These are phyloP conservation scores for Penicillium dipodomyicola DNA, from an alignment of 495 filamentous ascomycete genomes.

Conservation along the genomic window DNA sequence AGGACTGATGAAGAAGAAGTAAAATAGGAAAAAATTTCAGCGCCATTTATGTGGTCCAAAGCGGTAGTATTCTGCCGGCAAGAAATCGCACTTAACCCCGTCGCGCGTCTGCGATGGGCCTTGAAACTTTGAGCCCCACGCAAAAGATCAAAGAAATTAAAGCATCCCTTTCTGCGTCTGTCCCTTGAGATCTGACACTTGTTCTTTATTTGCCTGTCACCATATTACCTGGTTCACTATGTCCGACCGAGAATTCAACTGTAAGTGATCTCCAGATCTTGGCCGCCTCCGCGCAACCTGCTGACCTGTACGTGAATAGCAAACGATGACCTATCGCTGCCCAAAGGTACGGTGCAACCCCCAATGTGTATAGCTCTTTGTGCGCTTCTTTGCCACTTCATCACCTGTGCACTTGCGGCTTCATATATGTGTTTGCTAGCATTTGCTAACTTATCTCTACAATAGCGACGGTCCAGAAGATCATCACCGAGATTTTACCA, in stretches of 20 bases:
- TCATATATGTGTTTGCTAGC: constrained; percentile 8
- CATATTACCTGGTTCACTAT: constrained; percentile 46
- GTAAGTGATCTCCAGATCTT: constrained; percentile 48
- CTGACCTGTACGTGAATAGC: constrained; percentile 46
- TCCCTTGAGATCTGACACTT: constrained; percentile 1
- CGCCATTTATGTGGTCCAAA: constrained; percentile 7
- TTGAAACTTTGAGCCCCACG: constrained; percentile 21
- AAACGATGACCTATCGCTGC: constrained; percentile 90
- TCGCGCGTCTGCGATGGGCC: constrained; percentile 17
- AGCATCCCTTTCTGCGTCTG: neutral
- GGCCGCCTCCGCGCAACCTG: constrained; percentile 20
- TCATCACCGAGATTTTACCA: constrained; percentile 89
- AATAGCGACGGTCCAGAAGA: constrained; percentile 94
- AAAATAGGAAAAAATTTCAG: constrained; percentile 8
- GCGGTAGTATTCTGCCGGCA: constrained; percentile 19
- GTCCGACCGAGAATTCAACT: constrained; percentile 88
- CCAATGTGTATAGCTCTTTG: neutral
- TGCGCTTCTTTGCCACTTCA: neutral
- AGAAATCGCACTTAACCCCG: constrained; percentile 25
- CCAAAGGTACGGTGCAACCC: constrained; percentile 65
- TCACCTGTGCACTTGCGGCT: neutral
- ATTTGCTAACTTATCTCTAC: constrained; percentile 12
- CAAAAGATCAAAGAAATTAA: constrained; percentile 13
- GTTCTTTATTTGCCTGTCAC: constrained; percentile 7
- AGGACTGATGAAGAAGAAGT: constrained; percentile 10